A percentile compares a stretch with the other conserved stretches of the same genome.
phyloP scores from a whole-genome alignment of 1,284 basidiomycete genomes.

The Chalciporus sp. region DNA sequence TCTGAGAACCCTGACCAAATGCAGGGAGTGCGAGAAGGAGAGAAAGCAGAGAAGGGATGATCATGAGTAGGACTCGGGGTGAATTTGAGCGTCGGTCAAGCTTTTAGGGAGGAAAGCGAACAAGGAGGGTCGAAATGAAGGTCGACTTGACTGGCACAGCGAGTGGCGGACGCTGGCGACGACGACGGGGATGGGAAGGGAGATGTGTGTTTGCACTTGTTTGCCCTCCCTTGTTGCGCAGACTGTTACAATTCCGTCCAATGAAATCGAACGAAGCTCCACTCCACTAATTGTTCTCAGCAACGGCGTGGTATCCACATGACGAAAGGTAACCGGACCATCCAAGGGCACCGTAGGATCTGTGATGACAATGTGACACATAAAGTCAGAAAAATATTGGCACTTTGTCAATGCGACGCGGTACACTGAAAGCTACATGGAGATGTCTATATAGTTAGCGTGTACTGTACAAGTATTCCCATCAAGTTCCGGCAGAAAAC shows the following conservation, averaged over 20 bases:
- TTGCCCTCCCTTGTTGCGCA: constrained; percentile 20
- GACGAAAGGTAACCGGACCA: too few species aligned
- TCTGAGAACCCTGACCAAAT: constrained; percentile 31
- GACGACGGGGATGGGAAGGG: constrained; percentile 15
- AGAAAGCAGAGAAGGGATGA: constrained; percentile 22
- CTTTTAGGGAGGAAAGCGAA: background rate
- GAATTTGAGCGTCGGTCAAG: background rate
- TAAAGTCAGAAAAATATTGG: background rate
- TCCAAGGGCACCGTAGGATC: too few species aligned
- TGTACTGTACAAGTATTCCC: background rate
- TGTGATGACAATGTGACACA: too few species aligned
- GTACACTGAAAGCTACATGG: background rate
- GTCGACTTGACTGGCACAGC: constrained; percentile 3
- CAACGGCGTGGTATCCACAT: background rate
- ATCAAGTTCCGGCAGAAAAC: background rate
- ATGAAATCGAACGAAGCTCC: background rate
- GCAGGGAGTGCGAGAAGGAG: constrained; percentile 36
- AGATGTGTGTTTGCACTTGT: constrained; percentile 25
- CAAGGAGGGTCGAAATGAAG: background rate
- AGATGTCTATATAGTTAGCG: background rate
- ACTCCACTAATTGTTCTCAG: background rate
- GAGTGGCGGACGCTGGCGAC: constrained; percentile 12
- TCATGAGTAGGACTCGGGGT: constrained; percentile 16
- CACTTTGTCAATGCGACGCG: background rate
- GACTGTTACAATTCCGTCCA: constrained; percentile 9